Percentiles rank a stretch among this genome's conserved stretches.
phyloP scores from a whole-genome alignment of 2,329 filamentous ascomycete species.

The Dactylellina cionopaga region DNA sequence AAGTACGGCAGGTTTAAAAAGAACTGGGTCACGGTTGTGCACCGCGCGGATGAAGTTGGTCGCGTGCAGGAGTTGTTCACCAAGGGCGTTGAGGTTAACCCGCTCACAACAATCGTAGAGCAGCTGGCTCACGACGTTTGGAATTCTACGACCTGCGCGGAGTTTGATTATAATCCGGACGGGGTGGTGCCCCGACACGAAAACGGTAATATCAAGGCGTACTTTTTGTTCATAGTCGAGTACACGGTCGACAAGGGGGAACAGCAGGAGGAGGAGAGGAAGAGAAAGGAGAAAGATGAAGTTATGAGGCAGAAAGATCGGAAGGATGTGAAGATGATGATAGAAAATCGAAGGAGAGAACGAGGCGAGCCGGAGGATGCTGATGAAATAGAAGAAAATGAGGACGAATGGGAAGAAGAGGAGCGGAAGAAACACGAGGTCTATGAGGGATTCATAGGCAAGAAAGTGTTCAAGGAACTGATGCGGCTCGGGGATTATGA shows the following conservation, averaged over 20 bases:
- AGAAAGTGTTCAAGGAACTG: constrained; percentile 31
- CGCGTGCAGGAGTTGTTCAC: background rate
- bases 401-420: constrained; percentile 38
- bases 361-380: constrained; percentile 5
- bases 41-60: constrained; percentile 2
- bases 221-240: constrained; percentile 33
- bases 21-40: constrained; percentile 21
- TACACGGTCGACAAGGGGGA: constrained; percentile 10
- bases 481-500: constrained; percentile 28
- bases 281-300: constrained; percentile 28
- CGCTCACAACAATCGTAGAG: constrained; percentile 4
- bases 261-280: background rate
- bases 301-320: background rate
- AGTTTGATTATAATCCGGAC: constrained; percentile 37
- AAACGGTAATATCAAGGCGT: constrained; percentile 27
- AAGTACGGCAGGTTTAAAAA: constrained; percentile 13
- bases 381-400: constrained; percentile 16
- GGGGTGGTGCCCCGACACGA: constrained; percentile 12
- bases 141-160: constrained; percentile 12
- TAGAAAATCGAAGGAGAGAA: constrained; percentile 9
- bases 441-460: constrained; percentile 4
- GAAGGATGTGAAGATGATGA: constrained; percentile 4
- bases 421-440: background rate
- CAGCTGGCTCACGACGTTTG: constrained; percentile 24
- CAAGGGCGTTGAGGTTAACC: background rate